Conservation (phyloP, 345 rosid genomes). For the Salix arbutifolia region DNA sequence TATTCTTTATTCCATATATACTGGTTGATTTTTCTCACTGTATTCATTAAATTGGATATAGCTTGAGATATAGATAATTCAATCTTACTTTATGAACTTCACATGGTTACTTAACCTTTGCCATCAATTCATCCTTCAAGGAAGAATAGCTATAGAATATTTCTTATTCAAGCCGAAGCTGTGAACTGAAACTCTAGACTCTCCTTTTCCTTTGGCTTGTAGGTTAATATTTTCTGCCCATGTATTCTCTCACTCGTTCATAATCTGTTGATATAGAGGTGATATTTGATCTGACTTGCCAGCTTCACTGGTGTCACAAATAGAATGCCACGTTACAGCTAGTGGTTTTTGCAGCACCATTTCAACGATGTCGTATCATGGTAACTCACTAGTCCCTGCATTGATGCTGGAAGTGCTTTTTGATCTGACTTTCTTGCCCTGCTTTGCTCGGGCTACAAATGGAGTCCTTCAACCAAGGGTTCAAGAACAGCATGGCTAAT, state of each 20-base stretch:
- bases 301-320: not conserved
- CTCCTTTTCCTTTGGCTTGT: not conserved
- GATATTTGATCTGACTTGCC: not conserved
- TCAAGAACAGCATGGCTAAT: too few relatives aligned
- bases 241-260: not conserved
- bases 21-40: not conserved
- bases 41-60: not conserved
- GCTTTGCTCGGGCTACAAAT: too few relatives aligned
- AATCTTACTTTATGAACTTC: not conserved
- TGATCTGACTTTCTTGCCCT: too few relatives aligned
- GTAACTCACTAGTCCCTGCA: too few relatives aligned
- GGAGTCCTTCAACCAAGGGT: too few relatives aligned
- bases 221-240: not conserved
- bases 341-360: too few relatives aligned
- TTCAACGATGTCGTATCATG: too few relatives aligned
- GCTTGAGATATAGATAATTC: conserved; percentile 6
- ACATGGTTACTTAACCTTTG: not conserved
- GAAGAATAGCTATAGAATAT: not conserved
- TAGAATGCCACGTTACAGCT: too few relatives aligned
- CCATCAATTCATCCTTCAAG: not conserved
- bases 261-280: too few relatives aligned
- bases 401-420: too few relatives aligned
- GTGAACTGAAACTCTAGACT: not conserved
- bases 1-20: not conserved
- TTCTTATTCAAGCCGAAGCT: not conserved